Base-by-base conservation (phyloP, 129 eudicot genomes). In the Cynara cardunculus region DNA sequence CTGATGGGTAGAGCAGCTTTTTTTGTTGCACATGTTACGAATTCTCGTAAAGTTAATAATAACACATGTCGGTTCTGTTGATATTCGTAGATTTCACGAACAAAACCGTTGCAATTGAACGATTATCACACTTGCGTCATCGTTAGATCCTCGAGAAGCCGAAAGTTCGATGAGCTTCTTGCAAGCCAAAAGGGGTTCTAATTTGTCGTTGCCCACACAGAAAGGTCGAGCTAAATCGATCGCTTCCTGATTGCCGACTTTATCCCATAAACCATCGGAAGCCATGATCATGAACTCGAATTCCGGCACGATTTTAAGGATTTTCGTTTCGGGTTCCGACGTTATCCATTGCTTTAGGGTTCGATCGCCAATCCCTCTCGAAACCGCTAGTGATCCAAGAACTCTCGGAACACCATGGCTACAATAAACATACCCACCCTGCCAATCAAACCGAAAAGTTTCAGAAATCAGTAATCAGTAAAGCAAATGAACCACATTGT, bases 261-360 rank as follows among this genome's bases (percentile, higher is more conserved):
- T 92, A 67, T 96, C 98, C 99, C 99, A 96, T 49, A 96, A 82
- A 10, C 98, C 99, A 72, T 96, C 99, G 11, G 99, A 96, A 67
- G 99, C 97, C 79, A 96, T 89, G 83, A 96, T 86, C 78, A 93
- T 77, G 85, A 96, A 92, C 88, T 96, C 97, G 11, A 82, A 77
- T 59, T 89, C 97, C 3, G 87, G 90, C 64, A 64, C 74, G 10
- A 92, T 92, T 26, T 80, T 82, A 34, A 88, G 37, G 21, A 87
- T 7, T 61, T 79, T 81, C 0, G 97, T 85, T 72, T 92, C 98
- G 1, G 99, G 99, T 72, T 92, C 99, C 0, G 99, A 91, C 4
- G 74, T 88, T 21, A 93, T 89, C 99, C 99, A 96, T 77, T 91
- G 90, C 73, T 96, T 96, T 35, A 96, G 93, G 78, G 90, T 77